A percentile compares a stretch with the other conserved stretches of the same genome.
Evolutionary conservation across 2,329 filamentous ascomycete species (phyloP).

Genomic region (Penicillium sp.): DNA sequence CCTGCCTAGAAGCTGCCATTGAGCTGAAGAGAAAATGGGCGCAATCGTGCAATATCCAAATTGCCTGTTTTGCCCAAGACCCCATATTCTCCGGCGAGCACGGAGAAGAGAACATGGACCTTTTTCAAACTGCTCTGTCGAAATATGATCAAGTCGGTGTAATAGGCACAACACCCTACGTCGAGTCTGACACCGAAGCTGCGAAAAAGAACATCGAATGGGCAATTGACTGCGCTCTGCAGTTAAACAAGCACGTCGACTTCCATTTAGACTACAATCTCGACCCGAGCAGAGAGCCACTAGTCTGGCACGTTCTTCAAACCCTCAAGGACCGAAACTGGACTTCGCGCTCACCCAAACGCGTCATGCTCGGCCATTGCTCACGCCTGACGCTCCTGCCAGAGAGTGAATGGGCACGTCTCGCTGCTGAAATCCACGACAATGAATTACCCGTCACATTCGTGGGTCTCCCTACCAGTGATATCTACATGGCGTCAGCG

Average conservation of each 20-base stretch:
- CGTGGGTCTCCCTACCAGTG: conserved; percentile 69
- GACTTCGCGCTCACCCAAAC: conserved; percentile 48
- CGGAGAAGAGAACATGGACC: conserved; percentile 53
- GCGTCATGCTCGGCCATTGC: conserved; percentile 67
- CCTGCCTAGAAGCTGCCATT: conserved; percentile 60
- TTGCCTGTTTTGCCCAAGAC: conserved; percentile 72
- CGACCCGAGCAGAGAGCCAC: conserved; percentile 50
- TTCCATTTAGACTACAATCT: conserved; percentile 74
- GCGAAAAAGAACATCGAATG: conserved; percentile 63
- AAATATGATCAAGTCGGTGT: conserved; percentile 53
- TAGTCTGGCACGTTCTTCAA: conserved; percentile 58
- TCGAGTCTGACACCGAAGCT: conserved; percentile 56
- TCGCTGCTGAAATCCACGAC: conserved; percentile 52
- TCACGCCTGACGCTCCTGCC: conserved; percentile 64
- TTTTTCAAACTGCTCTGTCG: conserved; percentile 52
- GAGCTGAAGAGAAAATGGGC: conserved; percentile 58
- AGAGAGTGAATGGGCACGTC: conserved; percentile 50
- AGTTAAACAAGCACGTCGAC: conserved; percentile 61
- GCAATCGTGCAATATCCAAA: conserved; percentile 61
- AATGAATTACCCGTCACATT: conserved; percentile 62
- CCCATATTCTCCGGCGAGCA: conserved; percentile 62
- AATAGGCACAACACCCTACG: conserved; percentile 70
- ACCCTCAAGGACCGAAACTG: conserved; percentile 55
- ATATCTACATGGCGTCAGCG: conserved; percentile 70
- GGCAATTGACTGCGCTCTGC: conserved; percentile 59